Conservation (phyloP, 1,139 yeast species). For the Debaryomyces sp. region DNA sequence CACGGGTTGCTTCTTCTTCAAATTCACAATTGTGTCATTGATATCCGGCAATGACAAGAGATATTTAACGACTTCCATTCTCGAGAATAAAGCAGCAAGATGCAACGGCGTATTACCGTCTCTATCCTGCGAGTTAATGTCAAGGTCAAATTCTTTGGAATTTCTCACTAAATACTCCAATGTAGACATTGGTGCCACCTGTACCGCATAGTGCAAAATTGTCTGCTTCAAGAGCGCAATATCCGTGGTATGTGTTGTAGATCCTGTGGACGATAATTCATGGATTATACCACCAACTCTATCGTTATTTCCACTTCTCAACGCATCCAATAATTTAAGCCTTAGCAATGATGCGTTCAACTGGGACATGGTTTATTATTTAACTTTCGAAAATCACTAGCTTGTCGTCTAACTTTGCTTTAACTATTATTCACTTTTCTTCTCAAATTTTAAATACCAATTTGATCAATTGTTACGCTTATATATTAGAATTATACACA, state of each 20-base stretch:
- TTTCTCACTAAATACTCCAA: slow-evolving; percentile 39
- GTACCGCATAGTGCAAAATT: slow-evolving; percentile 86
- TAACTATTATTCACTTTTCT: background rate
- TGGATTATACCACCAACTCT: slow-evolving; percentile 45
- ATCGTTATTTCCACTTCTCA: slow-evolving; percentile 57
- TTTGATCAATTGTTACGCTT: background rate
- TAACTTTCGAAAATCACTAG: background rate
- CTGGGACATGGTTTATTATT: slow-evolving; percentile 26
- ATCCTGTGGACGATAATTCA: slow-evolving; percentile 34
- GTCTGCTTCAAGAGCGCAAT: slow-evolving; percentile 42
- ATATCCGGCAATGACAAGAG: slow-evolving; percentile 65
- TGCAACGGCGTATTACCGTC: slow-evolving; percentile 94
- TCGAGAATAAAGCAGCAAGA: slow-evolving; percentile 74
- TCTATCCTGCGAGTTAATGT: slow-evolving; percentile 73
- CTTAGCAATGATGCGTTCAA: slow-evolving; percentile 64
- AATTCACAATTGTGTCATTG: slow-evolving; percentile 83
- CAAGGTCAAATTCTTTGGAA: slow-evolving; percentile 35
- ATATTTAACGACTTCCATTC: slow-evolving; percentile 74
- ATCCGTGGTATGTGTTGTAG: slow-evolving; percentile 46
- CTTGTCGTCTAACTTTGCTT: background rate
- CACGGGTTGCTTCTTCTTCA: slow-evolving; percentile 76
- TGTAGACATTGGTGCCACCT: slow-evolving; percentile 69
- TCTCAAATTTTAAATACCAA: background rate
- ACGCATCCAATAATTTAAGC: slow-evolving; percentile 65
- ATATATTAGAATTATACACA: background rate